These are phyloP conservation scores for Penicillium sp. DNA, from an alignment of 2,329 filamentous ascomycete genomes.

Conservation along the genomic window DNA sequence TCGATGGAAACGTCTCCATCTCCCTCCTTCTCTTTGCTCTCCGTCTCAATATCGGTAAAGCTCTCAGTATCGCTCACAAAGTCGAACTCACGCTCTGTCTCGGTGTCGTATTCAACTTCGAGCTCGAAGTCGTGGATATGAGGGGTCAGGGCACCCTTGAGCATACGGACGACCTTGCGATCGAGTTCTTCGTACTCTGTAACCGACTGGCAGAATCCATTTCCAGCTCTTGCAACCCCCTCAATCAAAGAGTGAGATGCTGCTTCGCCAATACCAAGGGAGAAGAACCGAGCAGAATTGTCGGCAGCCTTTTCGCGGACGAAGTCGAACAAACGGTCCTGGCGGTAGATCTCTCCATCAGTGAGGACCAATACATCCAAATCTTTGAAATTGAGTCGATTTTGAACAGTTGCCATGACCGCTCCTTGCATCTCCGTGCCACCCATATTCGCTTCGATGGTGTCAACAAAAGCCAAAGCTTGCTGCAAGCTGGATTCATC, in stretches of 20 bases:
- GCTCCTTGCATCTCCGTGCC: constrained; percentile 56
- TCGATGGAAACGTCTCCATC: constrained; percentile 17
- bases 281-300: constrained; percentile 56
- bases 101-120: constrained; percentile 59
- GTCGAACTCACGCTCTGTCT: constrained; percentile 58
- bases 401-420: constrained; percentile 48
- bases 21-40: background rate
- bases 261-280: constrained; percentile 53
- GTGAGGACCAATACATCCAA: constrained; percentile 58
- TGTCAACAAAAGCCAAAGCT: constrained; percentile 46
- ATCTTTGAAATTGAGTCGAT: constrained; percentile 47
- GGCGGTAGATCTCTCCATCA: constrained; percentile 56
- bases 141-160: constrained; percentile 67
- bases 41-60: constrained; percentile 10
- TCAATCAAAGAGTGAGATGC: constrained; percentile 60
- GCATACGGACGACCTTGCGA: constrained; percentile 69
- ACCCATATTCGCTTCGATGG: constrained; percentile 50
- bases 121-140: constrained; percentile 65
- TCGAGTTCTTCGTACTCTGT: constrained; percentile 64
- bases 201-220: constrained; percentile 64
- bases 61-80: constrained; percentile 43
- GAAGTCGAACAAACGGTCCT: constrained; percentile 50
- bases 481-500: constrained; percentile 46
- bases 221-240: constrained; percentile 58
- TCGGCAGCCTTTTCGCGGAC: constrained; percentile 47